Evolutionary conservation across 805 yeast species (phyloP).

Genomic region (Candida suzukii): DNA sequence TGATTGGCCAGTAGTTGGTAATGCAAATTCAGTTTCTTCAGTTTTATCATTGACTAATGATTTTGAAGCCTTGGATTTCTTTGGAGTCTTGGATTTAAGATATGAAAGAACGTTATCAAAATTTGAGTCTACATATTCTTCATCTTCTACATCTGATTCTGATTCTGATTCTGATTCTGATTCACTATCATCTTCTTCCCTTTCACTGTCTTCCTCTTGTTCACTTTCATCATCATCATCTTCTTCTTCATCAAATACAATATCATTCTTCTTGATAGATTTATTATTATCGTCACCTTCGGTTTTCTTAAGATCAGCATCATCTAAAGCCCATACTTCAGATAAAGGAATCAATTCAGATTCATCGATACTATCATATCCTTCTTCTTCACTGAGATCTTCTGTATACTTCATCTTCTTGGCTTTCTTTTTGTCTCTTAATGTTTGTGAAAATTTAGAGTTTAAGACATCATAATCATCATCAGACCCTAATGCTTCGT

Average conservation of each 20-base stretch:
- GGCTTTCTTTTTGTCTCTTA: conserved; percentile 44
- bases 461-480: conserved; percentile 58
- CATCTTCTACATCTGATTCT: conserved; percentile 19
- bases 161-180: conserved; percentile 17
- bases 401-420: conserved; percentile 8
- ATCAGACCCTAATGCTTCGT: conserved; percentile 82
- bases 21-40: conserved; percentile 61
- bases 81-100: conserved; percentile 28
- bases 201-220: conserved; percentile 12
- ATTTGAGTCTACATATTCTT: conserved; percentile 42
- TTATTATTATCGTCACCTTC: conserved; percentile 7
- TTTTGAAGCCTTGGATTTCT: conserved; percentile 33
- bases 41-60: conserved; percentile 42
- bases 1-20: conserved; percentile 55
- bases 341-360: conserved; percentile 66
- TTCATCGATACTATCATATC: conserved; percentile 72
- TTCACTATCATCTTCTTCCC: conserved; percentile 14
- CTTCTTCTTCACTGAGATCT: conserved; percentile 40
- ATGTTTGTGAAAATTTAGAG: conserved; percentile 62
- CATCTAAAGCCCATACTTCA: conserved; percentile 87
- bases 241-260: conserved; percentile 22
- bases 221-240: conserved; percentile 7
- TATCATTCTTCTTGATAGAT: conserved; percentile 13
- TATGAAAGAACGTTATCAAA: conserved; percentile 39
- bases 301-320: conserved; percentile 30